Conservation (phyloP, 2,329 filamentous ascomycete genomes). For the Claviceps sp. region DNA sequence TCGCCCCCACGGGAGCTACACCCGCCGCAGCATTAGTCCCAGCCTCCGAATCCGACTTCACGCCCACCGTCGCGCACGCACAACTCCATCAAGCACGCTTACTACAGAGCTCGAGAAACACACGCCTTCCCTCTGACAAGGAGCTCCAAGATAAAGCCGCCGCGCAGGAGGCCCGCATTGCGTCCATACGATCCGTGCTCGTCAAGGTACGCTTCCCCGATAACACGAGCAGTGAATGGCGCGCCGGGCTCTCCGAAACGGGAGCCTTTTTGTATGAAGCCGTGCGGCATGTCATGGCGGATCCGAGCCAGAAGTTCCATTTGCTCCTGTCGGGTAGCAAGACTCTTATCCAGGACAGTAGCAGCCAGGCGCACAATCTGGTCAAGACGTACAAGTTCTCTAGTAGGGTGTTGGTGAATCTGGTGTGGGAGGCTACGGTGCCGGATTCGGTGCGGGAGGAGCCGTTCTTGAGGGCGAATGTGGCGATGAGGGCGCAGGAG, state of each 20-base stretch:
- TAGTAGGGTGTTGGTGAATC: slow-evolving; percentile 59
- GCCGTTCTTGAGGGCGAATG: slow-evolving; percentile 43
- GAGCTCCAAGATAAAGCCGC: slow-evolving; percentile 61
- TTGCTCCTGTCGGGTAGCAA: slow-evolving; percentile 50
- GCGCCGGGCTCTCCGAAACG: slow-evolving; percentile 55
- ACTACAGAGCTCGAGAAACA: slow-evolving; percentile 50
- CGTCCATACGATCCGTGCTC: slow-evolving; percentile 52
- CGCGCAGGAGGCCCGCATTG: slow-evolving; percentile 50
- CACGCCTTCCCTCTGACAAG: slow-evolving; percentile 65
- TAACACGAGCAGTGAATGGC: slow-evolving; percentile 61
- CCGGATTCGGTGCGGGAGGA: slow-evolving; percentile 38
- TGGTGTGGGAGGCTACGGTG: slow-evolving; percentile 58
- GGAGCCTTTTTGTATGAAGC: slow-evolving; percentile 60
- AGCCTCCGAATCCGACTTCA: slow-evolving; percentile 62
- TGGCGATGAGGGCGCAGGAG: slow-evolving; percentile 49
- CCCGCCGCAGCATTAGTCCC: slow-evolving; percentile 59
- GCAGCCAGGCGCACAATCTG: slow-evolving; percentile 38
- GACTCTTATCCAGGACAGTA: slow-evolving; percentile 32
- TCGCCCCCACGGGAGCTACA: slow-evolving; percentile 59
- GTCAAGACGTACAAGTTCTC: slow-evolving; percentile 60
- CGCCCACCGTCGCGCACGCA: slow-evolving; percentile 61
- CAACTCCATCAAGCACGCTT: slow-evolving; percentile 61
- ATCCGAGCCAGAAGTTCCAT: slow-evolving; percentile 52
- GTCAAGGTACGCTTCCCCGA: slow-evolving; percentile 83
- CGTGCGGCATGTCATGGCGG: slow-evolving; percentile 57